Percentiles rank a stretch among this genome's conserved stretches.
phyloP scores from a whole-genome alignment of 2,329 filamentous ascomycete genomes.

The Ophiostoma sp. region DNA sequence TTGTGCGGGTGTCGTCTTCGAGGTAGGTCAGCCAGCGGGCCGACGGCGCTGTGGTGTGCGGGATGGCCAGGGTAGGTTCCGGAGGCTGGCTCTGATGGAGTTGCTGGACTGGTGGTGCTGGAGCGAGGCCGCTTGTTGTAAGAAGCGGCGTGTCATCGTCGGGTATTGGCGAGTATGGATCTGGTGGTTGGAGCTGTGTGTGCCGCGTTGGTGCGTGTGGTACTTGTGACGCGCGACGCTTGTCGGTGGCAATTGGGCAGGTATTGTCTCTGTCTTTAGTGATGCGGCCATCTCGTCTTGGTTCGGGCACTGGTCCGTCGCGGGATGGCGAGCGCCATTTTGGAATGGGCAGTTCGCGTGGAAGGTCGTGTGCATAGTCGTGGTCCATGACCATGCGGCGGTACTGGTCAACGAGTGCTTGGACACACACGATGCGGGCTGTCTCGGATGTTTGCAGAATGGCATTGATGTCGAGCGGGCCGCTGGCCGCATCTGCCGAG shows the following conservation, averaged over 20 bases:
- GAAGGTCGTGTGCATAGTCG: slow-evolving; percentile 28
- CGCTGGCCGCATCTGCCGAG: slow-evolving; percentile 18
- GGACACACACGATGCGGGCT: slow-evolving; percentile 32
- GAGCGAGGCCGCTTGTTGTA: neutral
- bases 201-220: neutral
- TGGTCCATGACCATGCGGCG: slow-evolving; percentile 32
- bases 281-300: no score
- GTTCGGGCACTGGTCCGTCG: neutral
- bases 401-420: slow-evolving; percentile 36
- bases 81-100: neutral
- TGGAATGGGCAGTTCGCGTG: slow-evolving; percentile 30
- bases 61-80: neutral
- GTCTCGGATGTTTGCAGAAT: slow-evolving; percentile 35
- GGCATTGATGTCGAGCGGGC: slow-evolving; percentile 34
- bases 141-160: neutral
- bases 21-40: slow-evolving; percentile 14
- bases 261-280: no score
- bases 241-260: neutral
- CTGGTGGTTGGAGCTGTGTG: no score
- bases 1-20: slow-evolving; percentile 28
- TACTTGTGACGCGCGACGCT: neutral
- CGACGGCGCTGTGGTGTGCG: slow-evolving; percentile 17
- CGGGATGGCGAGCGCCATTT: slow-evolving; percentile 15
- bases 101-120: neutral
- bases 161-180: neutral